These are phyloP conservation scores for Daldinia eschscholtzii DNA, from an alignment of 2,329 filamentous ascomycete genomes.

Conservation along the genomic window DNA sequence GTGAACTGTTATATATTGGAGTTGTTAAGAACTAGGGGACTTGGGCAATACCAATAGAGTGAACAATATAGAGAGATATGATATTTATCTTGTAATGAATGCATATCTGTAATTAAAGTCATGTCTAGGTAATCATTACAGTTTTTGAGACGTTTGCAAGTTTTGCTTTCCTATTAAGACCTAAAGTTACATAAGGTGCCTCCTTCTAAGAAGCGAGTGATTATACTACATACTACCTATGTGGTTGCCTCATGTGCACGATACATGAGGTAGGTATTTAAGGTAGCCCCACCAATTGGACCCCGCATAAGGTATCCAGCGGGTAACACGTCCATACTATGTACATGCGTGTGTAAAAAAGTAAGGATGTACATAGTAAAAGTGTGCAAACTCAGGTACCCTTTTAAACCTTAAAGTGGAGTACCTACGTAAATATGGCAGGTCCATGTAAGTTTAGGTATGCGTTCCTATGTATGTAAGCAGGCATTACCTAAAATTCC, in stretches of 20 bases:
- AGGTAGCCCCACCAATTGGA: slow-evolving; percentile 30
- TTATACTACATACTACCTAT: too few species aligned
- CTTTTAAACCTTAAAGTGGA: not conserved
- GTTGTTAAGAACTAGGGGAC: not conserved
- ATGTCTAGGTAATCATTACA: too few species aligned
- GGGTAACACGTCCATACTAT: slow-evolving; percentile 1
- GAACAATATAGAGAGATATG: not conserved
- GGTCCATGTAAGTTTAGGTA: not conserved
- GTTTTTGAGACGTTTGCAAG: not conserved
- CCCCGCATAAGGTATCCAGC: slow-evolving; percentile 29
- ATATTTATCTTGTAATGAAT: too few species aligned
- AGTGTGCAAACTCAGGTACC: not conserved
- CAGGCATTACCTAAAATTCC: slow-evolving; percentile 23
- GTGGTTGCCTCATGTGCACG: not conserved
- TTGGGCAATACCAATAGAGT: not conserved
- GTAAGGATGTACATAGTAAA: not conserved
- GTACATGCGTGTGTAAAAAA: too few species aligned
- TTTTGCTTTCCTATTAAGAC: not conserved
- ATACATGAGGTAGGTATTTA: not conserved
- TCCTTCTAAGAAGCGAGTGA: not conserved
- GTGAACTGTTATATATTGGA: not conserved
- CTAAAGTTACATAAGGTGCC: not conserved
- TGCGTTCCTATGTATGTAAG: not conserved
- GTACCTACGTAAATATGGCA: not conserved
- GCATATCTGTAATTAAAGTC: too few species aligned